These are phyloP conservation scores for Umbelopsis sp. DNA, from an alignment of 192 early-diverging fungal species.

Conservation along the genomic window DNA sequence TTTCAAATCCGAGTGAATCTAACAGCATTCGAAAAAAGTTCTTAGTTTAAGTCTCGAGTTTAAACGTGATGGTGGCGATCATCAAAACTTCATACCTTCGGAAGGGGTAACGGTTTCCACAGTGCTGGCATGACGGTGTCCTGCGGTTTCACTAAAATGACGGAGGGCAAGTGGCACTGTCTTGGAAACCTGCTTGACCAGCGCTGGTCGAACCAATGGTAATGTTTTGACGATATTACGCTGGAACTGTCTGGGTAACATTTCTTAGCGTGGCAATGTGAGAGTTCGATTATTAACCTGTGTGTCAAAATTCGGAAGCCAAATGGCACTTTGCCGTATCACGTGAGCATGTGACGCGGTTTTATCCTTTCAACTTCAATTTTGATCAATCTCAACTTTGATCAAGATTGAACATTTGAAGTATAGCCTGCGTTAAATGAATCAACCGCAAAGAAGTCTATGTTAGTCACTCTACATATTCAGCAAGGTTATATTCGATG, in stretches of 20 bases:
- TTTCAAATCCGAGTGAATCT: constrained; percentile 60
- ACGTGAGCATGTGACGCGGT: too few species aligned
- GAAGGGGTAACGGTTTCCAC: constrained; percentile 6
- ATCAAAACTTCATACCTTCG: not conserved
- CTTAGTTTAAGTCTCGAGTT: not conserved
- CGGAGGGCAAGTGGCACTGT: not conserved
- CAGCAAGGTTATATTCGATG: too few species aligned
- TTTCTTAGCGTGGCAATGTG: not conserved
- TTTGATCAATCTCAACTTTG: too few species aligned
- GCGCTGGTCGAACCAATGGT: not conserved
- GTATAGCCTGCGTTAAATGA: too few species aligned
- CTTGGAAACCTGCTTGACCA: constrained; percentile 7
- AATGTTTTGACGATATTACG: constrained; percentile 6
- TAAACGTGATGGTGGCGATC: not conserved
- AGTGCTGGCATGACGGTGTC: not conserved
- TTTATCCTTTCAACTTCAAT: too few species aligned
- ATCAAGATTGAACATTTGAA: too few species aligned
- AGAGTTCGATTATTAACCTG: not conserved
- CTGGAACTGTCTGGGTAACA: constrained; percentile 13
- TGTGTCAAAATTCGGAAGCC: not conserved
- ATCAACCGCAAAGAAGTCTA: too few species aligned
- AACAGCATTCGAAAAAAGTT: not conserved
- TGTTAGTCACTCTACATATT: too few species aligned
- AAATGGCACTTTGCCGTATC: too few species aligned
- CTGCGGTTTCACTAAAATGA: not conserved